A percentile compares a stretch with the other conserved stretches of the same genome.
Conservation (phyloP, 2,329 filamentous ascomycete species). For the Apiospora marii region DNA sequence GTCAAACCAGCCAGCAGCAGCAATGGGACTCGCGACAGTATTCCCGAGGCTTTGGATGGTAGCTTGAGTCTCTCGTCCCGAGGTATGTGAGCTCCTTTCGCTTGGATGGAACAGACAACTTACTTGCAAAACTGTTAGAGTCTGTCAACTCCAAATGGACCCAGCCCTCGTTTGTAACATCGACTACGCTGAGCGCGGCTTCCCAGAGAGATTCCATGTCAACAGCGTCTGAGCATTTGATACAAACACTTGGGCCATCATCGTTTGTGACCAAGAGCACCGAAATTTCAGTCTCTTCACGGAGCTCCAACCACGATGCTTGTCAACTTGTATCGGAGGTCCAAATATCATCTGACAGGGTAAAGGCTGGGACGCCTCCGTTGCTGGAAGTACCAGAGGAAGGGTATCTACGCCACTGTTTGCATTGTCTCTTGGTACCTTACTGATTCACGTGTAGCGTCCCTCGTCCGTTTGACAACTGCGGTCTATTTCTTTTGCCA, state of each 20-base stretch:
- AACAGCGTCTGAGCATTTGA: slow-evolving; percentile 42
- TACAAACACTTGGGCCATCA: slow-evolving; percentile 50
- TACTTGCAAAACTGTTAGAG: slow-evolving; percentile 41
- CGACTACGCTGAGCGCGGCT: slow-evolving; percentile 44
- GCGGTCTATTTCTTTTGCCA: slow-evolving; percentile 26
- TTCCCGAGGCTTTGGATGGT: slow-evolving; percentile 31
- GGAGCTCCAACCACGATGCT: slow-evolving; percentile 42
- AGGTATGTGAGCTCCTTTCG: slow-evolving; percentile 38
- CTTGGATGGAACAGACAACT: slow-evolving; percentile 27
- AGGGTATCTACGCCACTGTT: slow-evolving; percentile 35
- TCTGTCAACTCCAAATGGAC: slow-evolving; percentile 57
- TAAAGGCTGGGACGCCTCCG: slow-evolving; percentile 39
- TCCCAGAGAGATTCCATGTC: slow-evolving; percentile 40
- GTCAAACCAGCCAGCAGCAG: slow-evolving; percentile 29
- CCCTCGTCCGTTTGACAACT: slow-evolving; percentile 34
- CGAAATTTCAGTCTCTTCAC: slow-evolving; percentile 46
- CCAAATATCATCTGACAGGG: slow-evolving; percentile 45
- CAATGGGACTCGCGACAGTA: slow-evolving; percentile 33
- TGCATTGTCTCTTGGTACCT: neutral
- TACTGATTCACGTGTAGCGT: slow-evolving; percentile 24
- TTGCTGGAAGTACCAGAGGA: slow-evolving; percentile 41
- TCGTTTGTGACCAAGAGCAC: slow-evolving; percentile 53
- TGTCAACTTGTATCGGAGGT: slow-evolving; percentile 47
- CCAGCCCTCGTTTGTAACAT: slow-evolving; percentile 42
- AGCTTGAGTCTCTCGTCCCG: slow-evolving; percentile 43